Percentiles rank a stretch among this genome's conserved stretches.
Conservation (phyloP, 208 protist species). For the Crithidia bombi region DNA sequence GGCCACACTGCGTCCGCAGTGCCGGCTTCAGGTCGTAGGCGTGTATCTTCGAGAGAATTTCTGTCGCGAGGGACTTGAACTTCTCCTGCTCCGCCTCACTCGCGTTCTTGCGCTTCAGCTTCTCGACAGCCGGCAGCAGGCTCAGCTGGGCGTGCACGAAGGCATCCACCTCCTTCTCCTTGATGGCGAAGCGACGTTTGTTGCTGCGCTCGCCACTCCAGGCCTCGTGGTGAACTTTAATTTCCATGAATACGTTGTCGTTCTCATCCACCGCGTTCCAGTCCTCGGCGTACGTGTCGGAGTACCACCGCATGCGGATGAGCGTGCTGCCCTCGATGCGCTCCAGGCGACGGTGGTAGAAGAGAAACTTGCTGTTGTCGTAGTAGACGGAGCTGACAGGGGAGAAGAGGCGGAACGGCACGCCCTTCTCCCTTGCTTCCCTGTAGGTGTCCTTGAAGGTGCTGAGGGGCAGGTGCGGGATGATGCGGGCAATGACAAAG, state of each 20-base stretch:
- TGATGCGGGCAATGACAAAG: constrained; percentile 90
- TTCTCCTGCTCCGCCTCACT: constrained; percentile 68
- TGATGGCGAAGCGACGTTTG: constrained; percentile 86
- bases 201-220: constrained; percentile 90
- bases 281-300: constrained; percentile 74
- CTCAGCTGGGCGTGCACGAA: constrained; percentile 77
- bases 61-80: constrained; percentile 83
- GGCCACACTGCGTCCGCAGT: constrained; percentile 83
- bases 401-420: constrained; percentile 76
- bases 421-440: constrained; percentile 50
- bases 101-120: constrained; percentile 77
- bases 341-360: constrained; percentile 87
- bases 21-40: constrained; percentile 87
- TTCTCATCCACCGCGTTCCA: constrained; percentile 66
- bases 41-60: constrained; percentile 86
- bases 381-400: constrained; percentile 90
- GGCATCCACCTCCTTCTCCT: constrained; percentile 80
- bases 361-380: constrained; percentile 87
- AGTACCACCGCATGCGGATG: constrained; percentile 91
- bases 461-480: constrained; percentile 84
- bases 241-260: constrained; percentile 90
- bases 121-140: constrained; percentile 71
- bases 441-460: constrained; percentile 88
- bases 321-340: constrained; percentile 84
- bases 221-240: constrained; percentile 90